These are phyloP conservation scores for Phytophthora constricta DNA, from an alignment of 352 stramenopile species.

Conservation along the genomic window DNA sequence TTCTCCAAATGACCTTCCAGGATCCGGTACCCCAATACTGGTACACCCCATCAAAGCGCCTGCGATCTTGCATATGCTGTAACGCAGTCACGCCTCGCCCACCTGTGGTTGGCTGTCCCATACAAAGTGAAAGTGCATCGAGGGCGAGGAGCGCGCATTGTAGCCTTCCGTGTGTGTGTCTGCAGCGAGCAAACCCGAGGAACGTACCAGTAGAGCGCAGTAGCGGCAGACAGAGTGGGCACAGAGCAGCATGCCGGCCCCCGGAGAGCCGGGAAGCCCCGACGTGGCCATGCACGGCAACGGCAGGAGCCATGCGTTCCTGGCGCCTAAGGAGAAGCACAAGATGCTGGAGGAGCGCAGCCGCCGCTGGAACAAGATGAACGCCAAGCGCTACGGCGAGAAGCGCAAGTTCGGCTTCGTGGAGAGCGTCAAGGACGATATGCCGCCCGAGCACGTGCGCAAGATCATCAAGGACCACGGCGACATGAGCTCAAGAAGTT, in stretches of 20 bases:
- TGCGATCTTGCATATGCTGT: constrained; percentile 4
- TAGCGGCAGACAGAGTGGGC: neutral
- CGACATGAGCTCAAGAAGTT: constrained; percentile 99
- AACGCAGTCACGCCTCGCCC: neutral
- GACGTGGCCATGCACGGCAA: constrained; percentile 42
- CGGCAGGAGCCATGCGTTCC: constrained; percentile 15
- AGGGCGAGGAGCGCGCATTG: neutral
- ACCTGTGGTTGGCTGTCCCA: constrained; percentile 1
- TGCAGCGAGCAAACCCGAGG: neutral
- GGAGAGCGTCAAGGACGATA: constrained; percentile 91
- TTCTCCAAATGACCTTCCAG: constrained; percentile 10
- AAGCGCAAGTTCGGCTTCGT: constrained; percentile 95
- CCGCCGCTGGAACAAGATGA: constrained; percentile 88
- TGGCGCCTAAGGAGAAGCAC: constrained; percentile 59
- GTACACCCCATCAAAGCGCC: neutral
- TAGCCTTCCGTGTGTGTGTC: neutral
- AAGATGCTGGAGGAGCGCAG: constrained; percentile 82
- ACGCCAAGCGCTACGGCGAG: constrained; percentile 95
- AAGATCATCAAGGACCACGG: constrained; percentile 99
- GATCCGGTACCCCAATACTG: constrained; percentile 3
- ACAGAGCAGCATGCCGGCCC: constrained; percentile 26
- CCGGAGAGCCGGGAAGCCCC: constrained; percentile 29
- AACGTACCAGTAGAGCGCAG: neutral
- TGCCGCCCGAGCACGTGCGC: constrained; percentile 97
- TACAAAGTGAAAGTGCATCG: constrained; percentile 5